Evolutionary conservation across 2,329 filamentous ascomycete species (phyloP).

Genomic region (Emericellopsis atlantica): DNA sequence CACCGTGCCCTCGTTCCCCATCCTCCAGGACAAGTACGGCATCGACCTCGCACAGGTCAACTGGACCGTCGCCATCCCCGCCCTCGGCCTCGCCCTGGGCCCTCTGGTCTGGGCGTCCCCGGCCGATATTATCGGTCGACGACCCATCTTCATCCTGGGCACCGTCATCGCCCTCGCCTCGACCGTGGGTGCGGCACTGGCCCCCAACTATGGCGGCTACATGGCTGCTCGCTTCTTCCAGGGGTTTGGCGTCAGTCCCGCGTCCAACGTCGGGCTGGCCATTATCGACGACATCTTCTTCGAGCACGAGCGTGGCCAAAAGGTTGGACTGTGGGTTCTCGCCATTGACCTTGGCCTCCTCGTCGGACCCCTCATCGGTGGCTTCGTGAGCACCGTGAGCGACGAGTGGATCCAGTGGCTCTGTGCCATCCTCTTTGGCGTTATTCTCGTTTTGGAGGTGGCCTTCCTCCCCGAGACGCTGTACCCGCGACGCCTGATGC

Average conservation of each 20-base stretch:
- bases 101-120: slow-evolving; percentile 34
- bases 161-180: slow-evolving; percentile 17
- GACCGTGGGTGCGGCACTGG: slow-evolving; percentile 18
- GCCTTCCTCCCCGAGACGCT: slow-evolving; percentile 41
- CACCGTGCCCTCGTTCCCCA: slow-evolving; percentile 38
- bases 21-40: slow-evolving; percentile 31
- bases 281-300: slow-evolving; percentile 43
- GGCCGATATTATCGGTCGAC: slow-evolving; percentile 37
- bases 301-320: slow-evolving; percentile 42
- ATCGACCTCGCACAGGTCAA: slow-evolving; percentile 33
- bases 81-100: slow-evolving; percentile 34
- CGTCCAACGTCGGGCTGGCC: slow-evolving; percentile 39
- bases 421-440: slow-evolving; percentile 36
- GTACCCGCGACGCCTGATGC: slow-evolving; percentile 38
- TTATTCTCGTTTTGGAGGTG: slow-evolving; percentile 32
- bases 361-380: slow-evolving; percentile 30
- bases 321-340: slow-evolving; percentile 43
- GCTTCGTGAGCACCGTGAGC: slow-evolving; percentile 33
- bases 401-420: slow-evolving; percentile 42
- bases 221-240: slow-evolving; percentile 48
- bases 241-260: slow-evolving; percentile 40
- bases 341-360: slow-evolving; percentile 40
- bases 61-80: slow-evolving; percentile 40
- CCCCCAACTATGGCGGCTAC: slow-evolving; percentile 29
- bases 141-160: slow-evolving; percentile 32